Base-by-base conservation (phyloP, 768 basidiomycete genomes). In the Pleurotus tuoliensis region DNA sequence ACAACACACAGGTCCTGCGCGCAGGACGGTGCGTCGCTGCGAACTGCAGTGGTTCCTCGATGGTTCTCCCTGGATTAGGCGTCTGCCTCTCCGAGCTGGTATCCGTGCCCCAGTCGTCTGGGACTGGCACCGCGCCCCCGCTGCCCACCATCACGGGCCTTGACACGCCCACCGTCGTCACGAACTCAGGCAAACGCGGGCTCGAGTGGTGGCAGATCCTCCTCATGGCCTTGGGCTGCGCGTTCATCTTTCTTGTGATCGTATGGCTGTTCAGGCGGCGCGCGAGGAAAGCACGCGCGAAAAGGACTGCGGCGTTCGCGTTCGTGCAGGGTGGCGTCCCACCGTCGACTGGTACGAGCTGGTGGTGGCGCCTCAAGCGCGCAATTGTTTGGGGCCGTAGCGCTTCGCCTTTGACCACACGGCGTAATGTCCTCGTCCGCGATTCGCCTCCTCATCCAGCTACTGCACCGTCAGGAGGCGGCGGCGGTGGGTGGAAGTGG, bases 201-300 rank as follows among this genome's bases (percentile, higher is more conserved):
- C 71, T 91, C 7, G 71, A 74, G 56, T 92, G 90, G 90, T 92
- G 90, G 89, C 78, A 92, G 71, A 91, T 92, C 62, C 73, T 92
- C 55, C 79, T 92, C 56, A 92, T 92, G 87, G 76, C 84, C 0
- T 79, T 91, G 37, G 88, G 90, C 9, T 87, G 86, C 64, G 84
- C 85, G 15, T 88, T 92, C 69, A 84, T 92, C 70, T 84, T 89
- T 66, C 57, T 90, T 39, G 68, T 81, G 46, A 67, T 89, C 59
- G 64, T 92, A 57, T 77, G 82, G 73, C 79, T 76, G 61, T 91
- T 84, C 81, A 82, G 90, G 20, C 77, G 86, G 20, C 82, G 80
- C 44, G 83, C 83, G 45, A 82, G 82, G 67, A 86, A 84, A 65
- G 78, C 80, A 62, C 83, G 89, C 27, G 82, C 81, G n/a, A 77